A percentile compares a stretch with the other conserved stretches of the same genome.
Conservation (phyloP, 2,329 filamentous ascomycete species). For the Colletotrichum eleusines region DNA sequence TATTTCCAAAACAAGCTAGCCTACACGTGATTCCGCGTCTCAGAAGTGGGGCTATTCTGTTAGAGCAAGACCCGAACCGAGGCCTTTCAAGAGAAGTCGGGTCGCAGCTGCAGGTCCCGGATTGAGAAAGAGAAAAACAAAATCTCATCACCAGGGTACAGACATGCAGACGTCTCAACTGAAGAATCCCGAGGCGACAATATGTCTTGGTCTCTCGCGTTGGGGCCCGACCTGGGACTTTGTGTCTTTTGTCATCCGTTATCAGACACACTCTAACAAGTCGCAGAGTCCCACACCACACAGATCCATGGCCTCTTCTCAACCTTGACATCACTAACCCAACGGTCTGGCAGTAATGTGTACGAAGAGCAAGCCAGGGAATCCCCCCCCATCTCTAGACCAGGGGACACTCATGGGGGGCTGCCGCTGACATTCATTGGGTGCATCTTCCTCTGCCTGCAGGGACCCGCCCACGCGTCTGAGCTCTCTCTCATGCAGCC, state of each 20-base stretch:
- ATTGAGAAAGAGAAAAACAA: conserved; percentile 34
- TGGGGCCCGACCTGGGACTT: conserved; percentile 1
- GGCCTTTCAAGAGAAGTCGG: conserved; percentile 7
- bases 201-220: conserved; percentile 21
- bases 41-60: background rate
- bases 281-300: conserved; percentile 10
- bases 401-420: conserved; percentile 27
- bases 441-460: conserved; percentile 26
- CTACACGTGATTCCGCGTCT: conserved; percentile 39
- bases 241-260: conserved; percentile 12
- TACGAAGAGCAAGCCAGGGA: conserved; percentile 32
- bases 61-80: conserved; percentile 20
- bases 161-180: conserved; percentile 39
- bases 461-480: conserved; percentile 41
- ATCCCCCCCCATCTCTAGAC: conserved; percentile 17
- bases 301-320: conserved; percentile 17
- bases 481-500: conserved; percentile 36
- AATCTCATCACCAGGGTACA: conserved; percentile 24
- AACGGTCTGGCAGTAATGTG: conserved; percentile 33
- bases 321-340: conserved; percentile 39
- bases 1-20: conserved; percentile 32
- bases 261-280: conserved; percentile 19
- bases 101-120: conserved; percentile 35
- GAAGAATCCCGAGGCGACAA: conserved; percentile 34
- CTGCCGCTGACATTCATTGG: conserved; percentile 31